phyloP scores from a whole-genome alignment of 73 alveolate genomes.

The Diophrys appendiculata region DNA sequence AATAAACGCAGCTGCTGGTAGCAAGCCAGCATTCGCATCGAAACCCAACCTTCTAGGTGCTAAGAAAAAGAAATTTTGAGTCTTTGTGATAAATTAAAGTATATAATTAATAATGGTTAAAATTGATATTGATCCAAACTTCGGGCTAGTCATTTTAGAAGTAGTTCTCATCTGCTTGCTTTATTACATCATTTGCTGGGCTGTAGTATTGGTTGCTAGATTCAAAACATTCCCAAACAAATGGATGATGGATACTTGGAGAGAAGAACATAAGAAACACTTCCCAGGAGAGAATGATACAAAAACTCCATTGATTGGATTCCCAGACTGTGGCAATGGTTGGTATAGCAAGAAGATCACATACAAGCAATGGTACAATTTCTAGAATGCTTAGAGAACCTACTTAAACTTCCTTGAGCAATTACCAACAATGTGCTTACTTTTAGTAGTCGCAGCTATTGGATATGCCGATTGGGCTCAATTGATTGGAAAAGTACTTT shows the following conservation, averaged over 20 bases:
- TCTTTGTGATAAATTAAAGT: no score
- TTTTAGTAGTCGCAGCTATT: neutral
- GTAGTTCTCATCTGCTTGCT: neutral
- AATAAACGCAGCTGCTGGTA: no score
- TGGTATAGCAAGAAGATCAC: conserved; percentile 20
- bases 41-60: no score
- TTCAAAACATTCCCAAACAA: neutral
- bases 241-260: neutral
- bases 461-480: neutral
- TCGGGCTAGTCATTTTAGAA: neutral
- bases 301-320: conserved; percentile 21
- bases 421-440: neutral
- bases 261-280: neutral
- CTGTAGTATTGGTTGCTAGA: neutral
- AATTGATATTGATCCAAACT: neutral
- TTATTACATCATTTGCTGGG: neutral
- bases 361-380: conserved; percentile 10
- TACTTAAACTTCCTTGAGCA: conserved; percentile 22
- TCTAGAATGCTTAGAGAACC: conserved; percentile 25
- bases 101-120: no score
- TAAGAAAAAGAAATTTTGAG: no score
- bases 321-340: conserved; percentile 36
- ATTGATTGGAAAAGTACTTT: neutral
- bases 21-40: no score
- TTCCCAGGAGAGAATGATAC: neutral